Evolutionary conservation across 2,329 filamentous ascomycete genomes (phyloP), one percentile per base, ranked within the genome.

Genomic region (Incumbomyces lentus): DNA sequence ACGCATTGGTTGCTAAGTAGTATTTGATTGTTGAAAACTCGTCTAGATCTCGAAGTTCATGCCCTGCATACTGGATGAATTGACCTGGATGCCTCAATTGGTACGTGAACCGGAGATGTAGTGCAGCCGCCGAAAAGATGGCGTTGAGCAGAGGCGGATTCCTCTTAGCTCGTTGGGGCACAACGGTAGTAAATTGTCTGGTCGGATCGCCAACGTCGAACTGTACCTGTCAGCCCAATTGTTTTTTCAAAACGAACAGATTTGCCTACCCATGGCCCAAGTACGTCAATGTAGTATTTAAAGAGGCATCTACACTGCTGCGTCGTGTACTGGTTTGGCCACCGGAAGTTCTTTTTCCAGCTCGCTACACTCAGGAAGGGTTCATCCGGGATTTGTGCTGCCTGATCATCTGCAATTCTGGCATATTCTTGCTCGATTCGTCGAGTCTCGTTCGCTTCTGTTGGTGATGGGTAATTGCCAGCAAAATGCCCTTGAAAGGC

Each of bases 1-100:
- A 58, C 26, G 56, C 55, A 40, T 58, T 58, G 31, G 55, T 59
- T 2, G 52, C 55, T 35, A 59, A 52, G 39, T 60, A 57, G 39
- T 60, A 61, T 35, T 55, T 52, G 5, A 59, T 40, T 8, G 55
- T 56, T 8, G 55, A 54, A 7, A 59, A 55, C 18, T 52, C 48
- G 35, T 50, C 53, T 26, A 58, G 40, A 22, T 53, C 53, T 12
- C 51, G 53, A 14, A 57, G 42, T 17, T 45, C 49, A 11, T 51
- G 44, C 31, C 51, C 44, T 16, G 52, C 48, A 35, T 55, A 57
- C 29, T 48, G 38, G 13, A 54, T 44, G 7, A 48, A 32, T 4
- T 49, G 51, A 36, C 50, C 49, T n/a, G 40, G 11, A 22, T 37
- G 17, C 26, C 26, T 37, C 8, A 40, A 19, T 17, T 30, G 19